These are phyloP conservation scores for Sporothrix euskadiensis DNA, from an alignment of 2,329 filamentous ascomycete species.

Conservation along the genomic window DNA sequence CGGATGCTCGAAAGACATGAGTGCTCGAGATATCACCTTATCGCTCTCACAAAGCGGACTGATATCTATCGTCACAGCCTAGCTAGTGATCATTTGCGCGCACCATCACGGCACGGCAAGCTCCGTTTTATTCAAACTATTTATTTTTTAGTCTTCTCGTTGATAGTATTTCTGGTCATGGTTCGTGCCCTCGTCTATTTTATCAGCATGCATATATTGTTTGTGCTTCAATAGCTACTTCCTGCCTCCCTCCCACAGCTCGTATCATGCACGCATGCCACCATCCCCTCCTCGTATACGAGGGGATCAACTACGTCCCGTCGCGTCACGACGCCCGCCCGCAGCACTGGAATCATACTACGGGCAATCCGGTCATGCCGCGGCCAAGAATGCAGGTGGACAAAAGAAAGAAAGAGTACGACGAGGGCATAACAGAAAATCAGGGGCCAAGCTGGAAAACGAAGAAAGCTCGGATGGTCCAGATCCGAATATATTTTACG, in stretches of 20 bases:
- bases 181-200: not conserved
- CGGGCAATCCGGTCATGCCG: not conserved
- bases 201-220: not conserved
- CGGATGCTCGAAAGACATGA: not conserved
- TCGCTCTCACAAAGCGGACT: not conserved
- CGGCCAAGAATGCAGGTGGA: not conserved
- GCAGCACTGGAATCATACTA: slow-evolving; percentile 19
- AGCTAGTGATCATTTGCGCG: not conserved
- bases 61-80: not conserved
- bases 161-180: not conserved
- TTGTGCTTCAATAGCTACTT: not conserved
- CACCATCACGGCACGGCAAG: not conserved
- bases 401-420: not conserved
- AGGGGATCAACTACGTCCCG: not conserved
- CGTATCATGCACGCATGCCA: slow-evolving; percentile 18
- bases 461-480: not conserved
- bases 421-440: not conserved
- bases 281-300: slow-evolving; percentile 15
- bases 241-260: not conserved
- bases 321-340: not conserved
- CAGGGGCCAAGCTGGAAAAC: not conserved
- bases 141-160: not conserved
- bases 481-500: slow-evolving; percentile 5
- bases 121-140: not conserved
- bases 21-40: not conserved